phyloP scores from a whole-genome alignment of 768 basidiomycete species.

The Collybiopsis luxurians region DNA sequence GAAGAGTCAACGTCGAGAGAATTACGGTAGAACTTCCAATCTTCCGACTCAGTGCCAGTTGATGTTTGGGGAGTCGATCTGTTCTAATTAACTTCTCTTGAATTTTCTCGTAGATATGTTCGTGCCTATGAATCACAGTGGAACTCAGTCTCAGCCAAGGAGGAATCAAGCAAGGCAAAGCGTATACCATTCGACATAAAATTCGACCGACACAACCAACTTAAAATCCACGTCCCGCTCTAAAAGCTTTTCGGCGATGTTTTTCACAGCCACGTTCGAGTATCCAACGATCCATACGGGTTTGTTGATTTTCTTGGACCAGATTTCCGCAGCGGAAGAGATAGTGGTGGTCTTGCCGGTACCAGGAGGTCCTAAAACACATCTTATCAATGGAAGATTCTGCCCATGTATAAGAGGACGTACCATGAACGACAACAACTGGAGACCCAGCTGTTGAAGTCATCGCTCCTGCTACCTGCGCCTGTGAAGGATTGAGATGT shows the following conservation, averaged over 20 bases:
- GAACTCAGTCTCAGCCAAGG: too few relatives aligned
- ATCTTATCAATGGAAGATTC: not conserved
- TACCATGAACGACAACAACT: constrained; percentile 39
- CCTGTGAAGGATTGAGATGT: constrained; percentile 36
- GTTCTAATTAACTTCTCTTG: constrained; percentile 34
- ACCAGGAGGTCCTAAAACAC: constrained; percentile 41
- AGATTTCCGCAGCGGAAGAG: constrained; percentile 37
- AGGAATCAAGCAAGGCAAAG: not conserved
- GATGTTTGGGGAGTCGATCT: constrained; percentile 34
- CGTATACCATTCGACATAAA: constrained; percentile 43
- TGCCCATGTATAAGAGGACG: too few relatives aligned
- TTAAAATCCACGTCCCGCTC: constrained; percentile 36
- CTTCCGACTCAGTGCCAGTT: constrained; percentile 17
- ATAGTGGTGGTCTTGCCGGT: constrained; percentile 56
- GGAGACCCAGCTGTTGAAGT: constrained; percentile 18
- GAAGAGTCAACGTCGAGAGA: constrained; percentile 48
- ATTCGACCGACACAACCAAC: constrained; percentile 45
- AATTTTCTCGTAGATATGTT: constrained; percentile 41
- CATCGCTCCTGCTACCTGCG: constrained; percentile 33
- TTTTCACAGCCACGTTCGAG: constrained; percentile 51
- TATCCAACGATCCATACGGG: constrained; percentile 43
- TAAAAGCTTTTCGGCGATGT: constrained; percentile 42
- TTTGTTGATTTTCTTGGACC: constrained; percentile 19
- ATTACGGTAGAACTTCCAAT: constrained; percentile 32
- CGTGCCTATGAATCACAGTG: constrained; percentile 49